Evolutionary conservation across 495 filamentous ascomycete genomes (phyloP).

Genomic region (Delitschia confertaspora): DNA sequence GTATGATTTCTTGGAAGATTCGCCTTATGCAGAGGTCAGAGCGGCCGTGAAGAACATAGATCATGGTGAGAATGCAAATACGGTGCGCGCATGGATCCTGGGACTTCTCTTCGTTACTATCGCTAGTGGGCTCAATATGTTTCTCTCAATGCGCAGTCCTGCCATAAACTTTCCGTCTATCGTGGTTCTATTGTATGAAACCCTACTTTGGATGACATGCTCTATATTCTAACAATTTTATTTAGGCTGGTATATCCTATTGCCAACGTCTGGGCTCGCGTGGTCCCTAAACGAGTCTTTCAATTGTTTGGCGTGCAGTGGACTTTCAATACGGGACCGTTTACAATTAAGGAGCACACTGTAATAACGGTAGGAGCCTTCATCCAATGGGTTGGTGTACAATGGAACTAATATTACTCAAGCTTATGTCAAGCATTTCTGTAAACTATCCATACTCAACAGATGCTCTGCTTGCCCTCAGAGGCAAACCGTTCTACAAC

Average conservation of each 20-base stretch:
- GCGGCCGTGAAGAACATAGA: conserved; percentile 44
- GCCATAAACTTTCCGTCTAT: conserved; percentile 20
- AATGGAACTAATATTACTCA: too few relatives aligned
- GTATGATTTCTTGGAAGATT: conserved; percentile 52
- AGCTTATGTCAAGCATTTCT: conserved; percentile 18
- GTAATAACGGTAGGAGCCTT: conserved; percentile 11
- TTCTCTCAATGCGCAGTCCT: conserved; percentile 21
- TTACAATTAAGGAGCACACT: conserved; percentile 26
- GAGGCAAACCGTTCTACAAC: conserved; percentile 41
- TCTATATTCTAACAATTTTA: not conserved
- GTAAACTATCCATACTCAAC: conserved; percentile 17
- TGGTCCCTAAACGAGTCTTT: conserved; percentile 19
- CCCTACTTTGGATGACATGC: too few relatives aligned
- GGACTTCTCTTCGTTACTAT: conserved; percentile 45
- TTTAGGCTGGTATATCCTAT: conserved; percentile 13
- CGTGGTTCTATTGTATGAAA: conserved; percentile 12
- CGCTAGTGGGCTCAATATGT: conserved; percentile 24
- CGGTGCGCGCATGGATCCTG: conserved; percentile 63
- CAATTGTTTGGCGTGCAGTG: conserved; percentile 20
- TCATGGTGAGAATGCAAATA: conserved; percentile 54
- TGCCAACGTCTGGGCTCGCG: conserved; percentile 2
- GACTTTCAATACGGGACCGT: conserved; percentile 27
- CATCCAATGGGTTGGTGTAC: not conserved
- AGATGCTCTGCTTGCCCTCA: conserved; percentile 10
- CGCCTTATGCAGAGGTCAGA: conserved; percentile 61